These are phyloP conservation scores for Parachaetomium inaequale DNA, from an alignment of 495 filamentous ascomycete species.

Conservation along the genomic window DNA sequence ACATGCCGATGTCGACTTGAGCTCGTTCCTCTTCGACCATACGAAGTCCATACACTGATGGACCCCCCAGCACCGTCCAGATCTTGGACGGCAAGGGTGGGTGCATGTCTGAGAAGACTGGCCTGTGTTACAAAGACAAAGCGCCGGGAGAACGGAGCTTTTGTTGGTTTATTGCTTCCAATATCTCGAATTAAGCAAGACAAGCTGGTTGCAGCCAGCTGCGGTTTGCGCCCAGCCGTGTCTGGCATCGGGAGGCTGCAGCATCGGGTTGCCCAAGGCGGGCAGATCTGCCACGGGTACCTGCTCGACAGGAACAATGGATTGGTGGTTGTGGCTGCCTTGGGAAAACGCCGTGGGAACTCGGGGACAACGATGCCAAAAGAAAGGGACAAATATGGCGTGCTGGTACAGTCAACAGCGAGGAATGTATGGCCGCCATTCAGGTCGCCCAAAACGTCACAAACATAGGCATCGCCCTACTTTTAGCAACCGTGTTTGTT, in stretches of 20 bases:
- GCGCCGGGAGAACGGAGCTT: too few relatives aligned
- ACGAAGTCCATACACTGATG: neutral
- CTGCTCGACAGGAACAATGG: neutral
- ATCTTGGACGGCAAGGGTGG: neutral
- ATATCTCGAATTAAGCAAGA: neutral
- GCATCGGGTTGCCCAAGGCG: neutral
- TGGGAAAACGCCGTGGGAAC: neutral
- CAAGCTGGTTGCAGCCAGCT: neutral
- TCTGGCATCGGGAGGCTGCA: neutral
- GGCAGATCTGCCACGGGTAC: neutral
- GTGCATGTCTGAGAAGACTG: neutral
- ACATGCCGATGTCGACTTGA: neutral
- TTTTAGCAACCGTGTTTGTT: neutral
- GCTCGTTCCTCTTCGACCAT: neutral
- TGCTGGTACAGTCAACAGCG: neutral
- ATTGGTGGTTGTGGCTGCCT: neutral
- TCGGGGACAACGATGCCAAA: neutral
- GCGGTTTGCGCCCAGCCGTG: neutral
- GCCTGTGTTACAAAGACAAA: neutral
- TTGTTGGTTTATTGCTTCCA: neutral
- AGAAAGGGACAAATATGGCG: neutral
- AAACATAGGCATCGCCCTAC: neutral
- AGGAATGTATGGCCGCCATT: neutral
- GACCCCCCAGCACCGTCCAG: neutral
- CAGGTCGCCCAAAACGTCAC: neutral